Percentiles rank a stretch among this genome's conserved stretches.
phyloP scores from a whole-genome alignment of 495 filamentous ascomycete species.

The Podospora appendiculata region DNA sequence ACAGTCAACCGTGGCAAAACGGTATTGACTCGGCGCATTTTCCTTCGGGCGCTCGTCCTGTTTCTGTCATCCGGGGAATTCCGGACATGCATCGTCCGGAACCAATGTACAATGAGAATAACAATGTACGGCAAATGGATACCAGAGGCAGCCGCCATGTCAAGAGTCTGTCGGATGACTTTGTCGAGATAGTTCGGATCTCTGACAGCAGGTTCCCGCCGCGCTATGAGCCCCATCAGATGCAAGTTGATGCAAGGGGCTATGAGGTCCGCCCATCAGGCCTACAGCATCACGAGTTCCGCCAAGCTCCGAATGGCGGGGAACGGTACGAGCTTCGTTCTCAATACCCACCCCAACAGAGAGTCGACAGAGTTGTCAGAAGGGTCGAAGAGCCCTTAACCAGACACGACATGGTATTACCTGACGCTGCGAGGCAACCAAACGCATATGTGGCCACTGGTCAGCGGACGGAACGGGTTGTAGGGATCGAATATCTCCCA shows the following conservation, averaged over 20 bases:
- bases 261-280: slow-evolving; percentile 1
- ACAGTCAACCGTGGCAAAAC: not conserved
- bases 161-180: slow-evolving; percentile 8
- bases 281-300: not conserved
- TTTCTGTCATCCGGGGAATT: not conserved
- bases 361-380: slow-evolving; percentile 8
- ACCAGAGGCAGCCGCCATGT: slow-evolving; percentile 2
- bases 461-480: slow-evolving; percentile 18
- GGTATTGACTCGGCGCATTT: not conserved
- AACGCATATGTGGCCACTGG: not conserved
- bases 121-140: not conserved
- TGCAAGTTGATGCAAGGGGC: not conserved
- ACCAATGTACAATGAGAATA: slow-evolving; percentile 3
- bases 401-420: not conserved
- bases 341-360: not conserved
- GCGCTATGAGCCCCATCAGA: slow-evolving; percentile 12
- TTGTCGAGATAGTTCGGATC: slow-evolving; percentile 19
- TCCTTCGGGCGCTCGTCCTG: not conserved
- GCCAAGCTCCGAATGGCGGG: not conserved
- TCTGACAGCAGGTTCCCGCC: slow-evolving; percentile 22
- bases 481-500: slow-evolving; percentile 14
- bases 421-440: not conserved
- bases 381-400: slow-evolving; percentile 5
- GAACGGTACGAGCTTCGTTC: not conserved
- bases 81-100: not conserved